A percentile compares a stretch with the other conserved stretches of the same genome.
These are phyloP conservation scores for Colletotrichum plurivorum DNA, from an alignment of 2,329 filamentous ascomycete species.

Conservation along the genomic window DNA sequence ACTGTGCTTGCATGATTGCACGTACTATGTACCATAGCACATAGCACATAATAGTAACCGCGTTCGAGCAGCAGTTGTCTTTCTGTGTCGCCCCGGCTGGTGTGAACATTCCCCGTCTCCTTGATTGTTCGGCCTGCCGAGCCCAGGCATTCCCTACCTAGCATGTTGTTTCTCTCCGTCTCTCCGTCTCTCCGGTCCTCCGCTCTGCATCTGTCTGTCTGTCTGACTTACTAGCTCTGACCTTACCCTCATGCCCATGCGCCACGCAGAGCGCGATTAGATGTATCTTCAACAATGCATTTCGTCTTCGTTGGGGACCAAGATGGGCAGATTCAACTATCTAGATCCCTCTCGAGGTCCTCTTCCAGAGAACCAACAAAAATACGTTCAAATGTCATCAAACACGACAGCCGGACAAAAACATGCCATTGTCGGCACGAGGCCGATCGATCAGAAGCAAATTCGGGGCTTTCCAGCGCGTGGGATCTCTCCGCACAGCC, in stretches of 20 bases:
- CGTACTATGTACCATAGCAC: conserved; percentile 13
- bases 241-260: conserved; percentile 33
- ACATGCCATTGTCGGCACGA: conserved; percentile 28
- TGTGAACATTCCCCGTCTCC: neutral
- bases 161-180: neutral
- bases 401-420: conserved; percentile 12
- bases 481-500: conserved; percentile 33
- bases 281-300: neutral
- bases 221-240: conserved; percentile 2
- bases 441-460: conserved; percentile 34
- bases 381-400: conserved; percentile 17
- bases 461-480: conserved; percentile 8
- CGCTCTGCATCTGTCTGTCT: conserved; percentile 1
- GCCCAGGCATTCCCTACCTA: conserved; percentile 8
- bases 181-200: conserved; percentile 21
- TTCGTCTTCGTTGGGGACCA: conserved; percentile 33
- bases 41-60: neutral
- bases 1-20: conserved; percentile 5
- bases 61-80: neutral
- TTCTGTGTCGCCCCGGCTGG: too few species aligned
- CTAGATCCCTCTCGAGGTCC: conserved; percentile 2
- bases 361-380: conserved; percentile 28
- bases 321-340: conserved; percentile 13
- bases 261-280: conserved; percentile 6
- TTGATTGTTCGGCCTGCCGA: neutral